Percentiles rank a stretch among this genome's conserved stretches.
Evolutionary conservation across 2,329 filamentous ascomycete genomes (phyloP).

Genomic region (Hymenoscyphus salicellus): DNA sequence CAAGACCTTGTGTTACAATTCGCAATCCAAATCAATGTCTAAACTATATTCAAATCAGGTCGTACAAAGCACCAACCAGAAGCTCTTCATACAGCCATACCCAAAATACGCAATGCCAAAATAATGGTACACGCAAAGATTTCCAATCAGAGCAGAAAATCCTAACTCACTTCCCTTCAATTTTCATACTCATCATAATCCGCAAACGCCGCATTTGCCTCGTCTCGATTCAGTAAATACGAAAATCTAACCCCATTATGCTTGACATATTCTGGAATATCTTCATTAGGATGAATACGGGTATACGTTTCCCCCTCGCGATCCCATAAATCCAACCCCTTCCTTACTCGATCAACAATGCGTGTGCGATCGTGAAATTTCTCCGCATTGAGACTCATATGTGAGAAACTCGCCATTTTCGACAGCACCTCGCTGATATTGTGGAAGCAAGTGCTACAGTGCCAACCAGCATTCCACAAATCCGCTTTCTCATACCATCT

Average conservation of each 20-base stretch:
- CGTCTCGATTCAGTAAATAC: conserved; percentile 29
- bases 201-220: conserved; percentile 25
- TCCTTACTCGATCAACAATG: conserved; percentile 43
- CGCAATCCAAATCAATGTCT: background rate
- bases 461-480: conserved; percentile 45
- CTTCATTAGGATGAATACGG: conserved; percentile 41
- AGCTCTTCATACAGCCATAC: background rate
- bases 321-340: conserved; percentile 45
- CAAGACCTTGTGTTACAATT: background rate
- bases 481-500: conserved; percentile 35
- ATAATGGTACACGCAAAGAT: background rate
- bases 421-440: conserved; percentile 42
- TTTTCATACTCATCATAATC: conserved; percentile 16
- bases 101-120: background rate
- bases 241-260: conserved; percentile 21
- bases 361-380: conserved; percentile 41
- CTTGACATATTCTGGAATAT: conserved; percentile 44
- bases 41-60: background rate
- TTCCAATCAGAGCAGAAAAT: background rate
- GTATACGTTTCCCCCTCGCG: conserved; percentile 37
- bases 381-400: conserved; percentile 40
- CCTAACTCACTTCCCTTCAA: background rate
- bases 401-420: conserved; percentile 45
- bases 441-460: conserved; percentile 46
- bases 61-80: background rate